Evolutionary conservation across 2,329 filamentous ascomycete genomes (phyloP).

Genomic region (Cytospora chrysosperma): DNA sequence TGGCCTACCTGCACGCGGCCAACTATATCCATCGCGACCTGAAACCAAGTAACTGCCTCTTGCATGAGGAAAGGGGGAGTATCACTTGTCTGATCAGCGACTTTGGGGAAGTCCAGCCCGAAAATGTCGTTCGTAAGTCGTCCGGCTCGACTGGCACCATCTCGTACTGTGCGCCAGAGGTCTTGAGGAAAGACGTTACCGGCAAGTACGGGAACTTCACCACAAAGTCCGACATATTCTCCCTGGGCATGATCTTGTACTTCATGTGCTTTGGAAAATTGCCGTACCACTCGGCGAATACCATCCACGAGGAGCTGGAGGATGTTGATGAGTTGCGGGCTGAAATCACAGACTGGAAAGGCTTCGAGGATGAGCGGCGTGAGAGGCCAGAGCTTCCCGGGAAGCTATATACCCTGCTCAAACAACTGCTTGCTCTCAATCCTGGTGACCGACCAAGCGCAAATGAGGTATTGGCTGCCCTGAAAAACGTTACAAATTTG

Average conservation of each 20-base stretch:
- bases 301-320: conserved; percentile 86
- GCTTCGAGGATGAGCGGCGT: conserved; percentile 75
- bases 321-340: conserved; percentile 80
- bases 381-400: conserved; percentile 80
- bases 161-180: conserved; percentile 95
- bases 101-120: conserved; percentile 92
- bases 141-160: conserved; percentile 95
- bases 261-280: conserved; percentile 94
- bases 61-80: conserved; percentile 68
- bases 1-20: conserved; percentile 84
- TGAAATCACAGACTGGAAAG: conserved; percentile 85
- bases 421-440: conserved; percentile 74
- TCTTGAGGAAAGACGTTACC: conserved; percentile 65
- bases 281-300: conserved; percentile 81
- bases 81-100: conserved; percentile 89
- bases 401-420: conserved; percentile 81
- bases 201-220: conserved; percentile 90
- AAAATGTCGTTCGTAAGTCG: conserved; percentile 77
- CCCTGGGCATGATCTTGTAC: conserved; percentile 95
- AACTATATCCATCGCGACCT: conserved; percentile 96
- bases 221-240: conserved; percentile 97
- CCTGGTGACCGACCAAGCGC: conserved; percentile 78
- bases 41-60: conserved; percentile 91
- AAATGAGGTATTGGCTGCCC: conserved; percentile 76
- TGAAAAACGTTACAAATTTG: conserved; percentile 64